A percentile compares a stretch with the other conserved stretches of the same genome.
phyloP scores from a whole-genome alignment of 805 yeast genomes.

The Naumovozyma castellii region DNA sequence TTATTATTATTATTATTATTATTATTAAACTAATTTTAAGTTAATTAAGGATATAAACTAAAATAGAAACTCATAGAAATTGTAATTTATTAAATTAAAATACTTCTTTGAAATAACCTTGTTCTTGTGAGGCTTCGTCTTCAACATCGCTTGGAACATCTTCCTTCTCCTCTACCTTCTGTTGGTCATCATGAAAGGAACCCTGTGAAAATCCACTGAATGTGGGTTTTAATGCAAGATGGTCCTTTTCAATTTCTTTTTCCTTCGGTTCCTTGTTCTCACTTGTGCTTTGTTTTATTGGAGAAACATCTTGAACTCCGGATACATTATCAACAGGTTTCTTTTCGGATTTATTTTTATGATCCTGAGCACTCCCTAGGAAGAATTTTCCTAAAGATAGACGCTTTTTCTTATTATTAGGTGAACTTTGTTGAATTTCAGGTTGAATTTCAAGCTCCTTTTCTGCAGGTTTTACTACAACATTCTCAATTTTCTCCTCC shows the following conservation, averaged over 20 bases:
- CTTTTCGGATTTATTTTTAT: constrained; percentile 6
- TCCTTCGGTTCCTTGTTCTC: constrained; percentile 4
- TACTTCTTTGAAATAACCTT: constrained; percentile 23
- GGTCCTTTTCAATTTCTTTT: constrained; percentile 3
- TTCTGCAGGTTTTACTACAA: background rate
- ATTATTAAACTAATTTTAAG: too few relatives aligned
- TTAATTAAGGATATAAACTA: too few relatives aligned
- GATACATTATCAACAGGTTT: background rate
- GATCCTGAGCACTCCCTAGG: constrained; percentile 1
- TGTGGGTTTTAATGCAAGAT: constrained; percentile 8
- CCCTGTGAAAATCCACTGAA: constrained; percentile 27
- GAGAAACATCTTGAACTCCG: background rate
- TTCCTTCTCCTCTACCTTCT: constrained; percentile 9
- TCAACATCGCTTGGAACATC: constrained; percentile 4
- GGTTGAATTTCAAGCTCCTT: too few relatives aligned
- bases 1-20: too few relatives aligned
- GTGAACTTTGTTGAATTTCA: too few relatives aligned
- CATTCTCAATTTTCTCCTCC: background rate
- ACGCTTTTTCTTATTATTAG: background rate
- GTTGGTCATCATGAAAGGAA: constrained; percentile 13
- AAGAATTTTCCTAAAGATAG: background rate
- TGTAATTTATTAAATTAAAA: too few relatives aligned
- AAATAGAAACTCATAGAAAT: too few relatives aligned
- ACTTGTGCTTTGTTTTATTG: background rate
- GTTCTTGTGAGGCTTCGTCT: constrained; percentile 1